Conservation (phyloP, 116 monocot species). For the Papilionanthe hybrid region DNA sequence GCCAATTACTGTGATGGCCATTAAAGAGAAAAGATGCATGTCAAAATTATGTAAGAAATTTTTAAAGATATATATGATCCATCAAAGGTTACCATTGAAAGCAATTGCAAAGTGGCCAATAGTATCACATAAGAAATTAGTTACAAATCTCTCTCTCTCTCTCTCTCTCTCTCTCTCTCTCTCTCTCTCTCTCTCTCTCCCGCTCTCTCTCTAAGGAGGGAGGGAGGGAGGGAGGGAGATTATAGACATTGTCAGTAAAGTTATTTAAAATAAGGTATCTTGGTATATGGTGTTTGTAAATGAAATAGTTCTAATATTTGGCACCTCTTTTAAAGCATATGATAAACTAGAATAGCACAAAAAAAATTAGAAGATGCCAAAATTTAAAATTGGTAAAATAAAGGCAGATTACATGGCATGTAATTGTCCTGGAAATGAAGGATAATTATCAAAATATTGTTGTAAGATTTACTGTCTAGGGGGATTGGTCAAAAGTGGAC, state of each 20-base stretch:
- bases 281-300: not conserved
- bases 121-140: too few relatives aligned
- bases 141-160: too few relatives aligned
- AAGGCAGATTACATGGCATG: not conserved
- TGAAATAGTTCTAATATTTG: not conserved
- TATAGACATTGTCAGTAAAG: not conserved
- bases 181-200: too few relatives aligned
- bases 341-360: not conserved
- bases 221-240: not conserved
- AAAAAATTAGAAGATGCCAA: not conserved
- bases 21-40: not conserved
- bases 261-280: not conserved
- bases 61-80: not conserved
- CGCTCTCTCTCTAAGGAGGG: too few relatives aligned
- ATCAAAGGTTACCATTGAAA: not conserved
- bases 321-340: not conserved
- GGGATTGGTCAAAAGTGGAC: too few relatives aligned
- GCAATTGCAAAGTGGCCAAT: not conserved
- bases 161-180: too few relatives aligned
- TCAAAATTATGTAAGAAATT: not conserved
- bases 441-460: not conserved
- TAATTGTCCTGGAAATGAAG: not conserved
- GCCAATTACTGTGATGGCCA: not conserved
- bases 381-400: not conserved
- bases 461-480: not conserved